A percentile compares a stretch with the other conserved stretches of the same genome.
Conservation (phyloP, 768 basidiomycete species). For the Boletus insuetus region DNA sequence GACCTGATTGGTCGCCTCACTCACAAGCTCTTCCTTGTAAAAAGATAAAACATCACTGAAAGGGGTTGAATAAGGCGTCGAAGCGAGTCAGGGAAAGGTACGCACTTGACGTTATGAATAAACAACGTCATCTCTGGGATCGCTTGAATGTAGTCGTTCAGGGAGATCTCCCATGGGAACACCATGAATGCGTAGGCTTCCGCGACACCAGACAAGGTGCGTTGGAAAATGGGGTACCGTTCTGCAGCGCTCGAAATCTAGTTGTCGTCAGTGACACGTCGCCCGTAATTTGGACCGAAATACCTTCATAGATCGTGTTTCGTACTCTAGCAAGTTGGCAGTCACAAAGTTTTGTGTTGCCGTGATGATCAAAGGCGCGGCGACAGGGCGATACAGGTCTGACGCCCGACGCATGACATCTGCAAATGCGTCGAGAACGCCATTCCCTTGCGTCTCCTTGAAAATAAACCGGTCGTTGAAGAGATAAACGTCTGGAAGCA, state of each 20-base stretch:
- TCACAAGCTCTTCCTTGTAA: constrained; percentile 39
- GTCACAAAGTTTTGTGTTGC: constrained; percentile 37
- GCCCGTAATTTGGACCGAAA: too few relatives aligned
- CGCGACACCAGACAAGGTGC: constrained; percentile 30
- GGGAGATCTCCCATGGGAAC: constrained; percentile 33
- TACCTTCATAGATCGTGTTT: constrained; percentile 30
- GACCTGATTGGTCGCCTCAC: constrained; percentile 36
- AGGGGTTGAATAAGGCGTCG: background rate
- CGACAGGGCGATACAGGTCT: constrained; percentile 26
- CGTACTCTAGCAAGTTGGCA: constrained; percentile 32
- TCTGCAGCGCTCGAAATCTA: constrained; percentile 24
- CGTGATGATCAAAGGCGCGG: constrained; percentile 35
- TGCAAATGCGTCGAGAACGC: constrained; percentile 34
- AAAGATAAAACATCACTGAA: constrained; percentile 40
- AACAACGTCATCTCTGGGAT: constrained; percentile 36
- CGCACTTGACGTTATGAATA: constrained; percentile 39
- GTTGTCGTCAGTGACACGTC: background rate
- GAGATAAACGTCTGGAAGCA: constrained; percentile 21
- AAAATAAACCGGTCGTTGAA: constrained; percentile 36
- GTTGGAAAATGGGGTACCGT: constrained; percentile 26
- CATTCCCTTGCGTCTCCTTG: constrained; percentile 27
- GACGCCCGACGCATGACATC: constrained; percentile 30
- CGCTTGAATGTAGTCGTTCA: constrained; percentile 36
- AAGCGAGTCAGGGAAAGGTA: background rate
- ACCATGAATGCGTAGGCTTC: constrained; percentile 36